These are phyloP conservation scores for Talaromyces sp. DNA, from an alignment of 2,329 filamentous ascomycete species.

Conservation along the genomic window DNA sequence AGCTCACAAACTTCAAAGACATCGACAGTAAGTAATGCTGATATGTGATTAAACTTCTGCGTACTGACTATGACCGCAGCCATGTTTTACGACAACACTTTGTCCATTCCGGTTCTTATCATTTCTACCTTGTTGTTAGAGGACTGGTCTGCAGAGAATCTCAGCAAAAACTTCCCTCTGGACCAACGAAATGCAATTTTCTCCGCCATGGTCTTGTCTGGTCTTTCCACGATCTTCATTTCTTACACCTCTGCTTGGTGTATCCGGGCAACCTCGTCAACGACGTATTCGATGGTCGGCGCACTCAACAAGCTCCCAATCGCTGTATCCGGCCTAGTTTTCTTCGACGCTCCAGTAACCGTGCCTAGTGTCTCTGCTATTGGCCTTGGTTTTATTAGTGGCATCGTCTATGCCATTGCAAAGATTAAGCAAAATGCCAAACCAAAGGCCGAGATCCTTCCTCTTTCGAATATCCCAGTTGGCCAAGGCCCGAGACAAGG, in stretches of 20 bases:
- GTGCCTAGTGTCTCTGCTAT: slow-evolving; percentile 90
- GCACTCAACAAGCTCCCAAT: slow-evolving; percentile 97
- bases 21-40: slow-evolving; percentile 76
- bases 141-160: slow-evolving; percentile 84
- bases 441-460: slow-evolving; percentile 62
- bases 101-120: slow-evolving; percentile 88
- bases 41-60: slow-evolving; percentile 24
- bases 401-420: slow-evolving; percentile 81
- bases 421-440: slow-evolving; percentile 73
- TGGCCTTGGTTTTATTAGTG: slow-evolving; percentile 81
- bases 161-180: slow-evolving; percentile 80
- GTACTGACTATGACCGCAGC: slow-evolving; percentile 47
- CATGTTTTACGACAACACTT: slow-evolving; percentile 99
- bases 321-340: slow-evolving; percentile 82
- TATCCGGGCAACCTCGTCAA: slow-evolving; percentile 92
- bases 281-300: slow-evolving; percentile 98
- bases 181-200: slow-evolving; percentile 74
- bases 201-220: slow-evolving; percentile 87
- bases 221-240: slow-evolving; percentile 90
- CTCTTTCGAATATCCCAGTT: slow-evolving; percentile 22
- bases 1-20: slow-evolving; percentile 99
- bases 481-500: neutral
- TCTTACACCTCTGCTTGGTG: slow-evolving; percentile 99
- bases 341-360: slow-evolving; percentile 91
- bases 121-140: slow-evolving; percentile 75